Conservation (phyloP, 1,284 basidiomycete genomes). For the Papiliotrema laurentii region DNA sequence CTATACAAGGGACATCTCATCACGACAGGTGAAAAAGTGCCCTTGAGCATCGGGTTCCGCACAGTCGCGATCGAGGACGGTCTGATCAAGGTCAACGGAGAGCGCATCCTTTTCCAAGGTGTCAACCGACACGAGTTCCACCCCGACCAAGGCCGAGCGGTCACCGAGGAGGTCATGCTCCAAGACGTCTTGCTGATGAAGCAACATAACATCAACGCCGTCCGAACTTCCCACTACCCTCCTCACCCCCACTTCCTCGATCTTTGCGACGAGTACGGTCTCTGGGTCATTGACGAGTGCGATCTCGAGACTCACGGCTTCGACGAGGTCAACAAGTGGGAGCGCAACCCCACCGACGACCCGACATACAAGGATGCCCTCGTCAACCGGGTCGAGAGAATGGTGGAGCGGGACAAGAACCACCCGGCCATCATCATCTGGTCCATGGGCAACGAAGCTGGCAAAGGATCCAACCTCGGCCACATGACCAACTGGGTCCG, state of each 20-base stretch:
- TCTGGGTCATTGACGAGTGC: constrained; percentile 29
- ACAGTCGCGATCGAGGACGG: constrained; percentile 15
- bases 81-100: constrained; percentile 23
- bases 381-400: constrained; percentile 15
- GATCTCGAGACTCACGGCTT: constrained; percentile 29
- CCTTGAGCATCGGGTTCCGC: constrained; percentile 20
- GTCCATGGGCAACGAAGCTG: constrained; percentile 25
- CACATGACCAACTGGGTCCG: constrained; percentile 15
- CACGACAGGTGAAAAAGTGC: constrained; percentile 12
- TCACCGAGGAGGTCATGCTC: constrained; percentile 16
- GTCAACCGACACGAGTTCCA: constrained; percentile 27
- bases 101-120: constrained; percentile 17
- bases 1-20: constrained; percentile 4
- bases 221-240: constrained; percentile 22
- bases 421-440: constrained; percentile 24
- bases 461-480: constrained; percentile 18
- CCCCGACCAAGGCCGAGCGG: constrained; percentile 13
- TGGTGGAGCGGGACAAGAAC: constrained; percentile 29
- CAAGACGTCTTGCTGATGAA: constrained; percentile 25
- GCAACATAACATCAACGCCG: constrained; percentile 25
- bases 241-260: constrained; percentile 20
- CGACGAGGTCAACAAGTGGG: constrained; percentile 13
- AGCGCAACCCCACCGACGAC: constrained; percentile 10
- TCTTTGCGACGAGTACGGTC: constrained; percentile 23
- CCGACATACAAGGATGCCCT: constrained; percentile 11